Conservation (phyloP, 306 rosid genomes). For the Citrullus mucosospermus region DNA sequence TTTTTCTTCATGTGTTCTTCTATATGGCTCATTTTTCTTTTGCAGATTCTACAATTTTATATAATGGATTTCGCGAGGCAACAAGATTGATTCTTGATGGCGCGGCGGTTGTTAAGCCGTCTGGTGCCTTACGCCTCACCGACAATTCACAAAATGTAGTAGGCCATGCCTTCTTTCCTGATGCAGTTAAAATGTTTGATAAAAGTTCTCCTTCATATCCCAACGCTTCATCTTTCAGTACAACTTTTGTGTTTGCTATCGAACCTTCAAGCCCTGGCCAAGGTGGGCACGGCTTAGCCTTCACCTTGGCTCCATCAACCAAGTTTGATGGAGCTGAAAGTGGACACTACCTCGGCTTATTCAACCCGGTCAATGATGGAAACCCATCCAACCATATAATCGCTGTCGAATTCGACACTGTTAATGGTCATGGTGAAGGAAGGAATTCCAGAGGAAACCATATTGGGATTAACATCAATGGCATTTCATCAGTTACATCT, state of each 20-base stretch:
- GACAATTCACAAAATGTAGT: slow-evolving; percentile 10
- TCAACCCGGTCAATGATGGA: slow-evolving; percentile 18
- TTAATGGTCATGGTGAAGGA: slow-evolving; percentile 18
- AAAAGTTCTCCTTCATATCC: not conserved
- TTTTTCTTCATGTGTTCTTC: no score
- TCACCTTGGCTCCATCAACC: slow-evolving; percentile 37
- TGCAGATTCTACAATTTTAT: not conserved
- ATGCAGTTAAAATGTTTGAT: slow-evolving; percentile 16
- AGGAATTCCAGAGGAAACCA: slow-evolving; percentile 29
- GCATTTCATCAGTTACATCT: not conserved
- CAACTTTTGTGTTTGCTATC: slow-evolving; percentile 52
- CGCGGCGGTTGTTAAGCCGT: slow-evolving; percentile 17
- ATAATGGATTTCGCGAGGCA: slow-evolving; percentile 29
- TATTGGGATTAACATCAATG: slow-evolving; percentile 41
- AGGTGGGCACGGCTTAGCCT: slow-evolving; percentile 55
- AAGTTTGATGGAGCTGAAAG: slow-evolving; percentile 19
- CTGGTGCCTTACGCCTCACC: slow-evolving; percentile 33
- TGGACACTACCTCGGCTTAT: slow-evolving; percentile 41
- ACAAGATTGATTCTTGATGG: slow-evolving; percentile 4
- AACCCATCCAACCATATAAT: slow-evolving; percentile 21
- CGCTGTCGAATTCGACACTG: slow-evolving; percentile 5
- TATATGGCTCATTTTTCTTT: no score
- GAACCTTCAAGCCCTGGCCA: slow-evolving; percentile 16
- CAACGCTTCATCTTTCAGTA: slow-evolving; percentile 32
- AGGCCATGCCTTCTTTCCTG: slow-evolving; percentile 38